Percentiles rank a stretch among this genome's conserved stretches.
Evolutionary conservation across 345 rosid species (phyloP).

Genomic region (Pistacia vera): DNA sequence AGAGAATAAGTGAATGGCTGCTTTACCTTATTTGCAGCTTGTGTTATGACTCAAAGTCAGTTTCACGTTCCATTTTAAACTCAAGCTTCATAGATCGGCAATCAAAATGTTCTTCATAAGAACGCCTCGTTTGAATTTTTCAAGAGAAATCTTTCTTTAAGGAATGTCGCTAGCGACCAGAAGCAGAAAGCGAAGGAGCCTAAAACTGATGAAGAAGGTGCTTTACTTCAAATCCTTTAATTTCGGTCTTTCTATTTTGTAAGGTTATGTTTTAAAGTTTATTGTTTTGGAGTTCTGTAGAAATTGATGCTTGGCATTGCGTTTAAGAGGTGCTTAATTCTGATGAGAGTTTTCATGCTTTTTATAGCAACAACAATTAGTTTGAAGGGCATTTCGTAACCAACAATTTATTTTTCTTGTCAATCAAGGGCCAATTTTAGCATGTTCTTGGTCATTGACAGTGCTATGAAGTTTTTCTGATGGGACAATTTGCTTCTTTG

Average conservation of each 20-base stretch:
- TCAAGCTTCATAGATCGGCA: constrained; percentile 27
- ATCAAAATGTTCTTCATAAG: constrained; percentile 30
- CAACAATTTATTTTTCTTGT: not conserved
- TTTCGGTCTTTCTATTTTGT: not conserved
- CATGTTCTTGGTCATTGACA: too few species aligned
- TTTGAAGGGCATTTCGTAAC: not conserved
- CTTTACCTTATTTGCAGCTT: constrained; percentile 35
- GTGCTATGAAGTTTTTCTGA: not conserved
- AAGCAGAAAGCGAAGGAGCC: constrained; percentile 37
- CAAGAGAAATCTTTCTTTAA: constrained; percentile 28
- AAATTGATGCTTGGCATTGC: not conserved
- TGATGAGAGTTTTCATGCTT: not conserved
- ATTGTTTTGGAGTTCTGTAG: not conserved
- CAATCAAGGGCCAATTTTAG: not conserved
- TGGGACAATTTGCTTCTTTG: constrained; percentile 1
- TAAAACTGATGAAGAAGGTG: constrained; percentile 35
- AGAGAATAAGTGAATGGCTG: constrained; percentile 28
- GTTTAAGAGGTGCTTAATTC: not conserved
- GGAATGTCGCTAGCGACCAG: constrained; percentile 44
- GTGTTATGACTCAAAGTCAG: constrained; percentile 19
- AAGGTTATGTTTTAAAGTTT: not conserved
- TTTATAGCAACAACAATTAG: not conserved
- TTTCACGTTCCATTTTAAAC: constrained; percentile 16
- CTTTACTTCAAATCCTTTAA: constrained; percentile 2
- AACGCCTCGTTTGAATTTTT: constrained; percentile 25